A percentile compares a stretch with the other conserved stretches of the same genome.
phyloP scores from a whole-genome alignment of 2,329 filamentous ascomycete genomes.

The Blastomyces emzantsi region DNA sequence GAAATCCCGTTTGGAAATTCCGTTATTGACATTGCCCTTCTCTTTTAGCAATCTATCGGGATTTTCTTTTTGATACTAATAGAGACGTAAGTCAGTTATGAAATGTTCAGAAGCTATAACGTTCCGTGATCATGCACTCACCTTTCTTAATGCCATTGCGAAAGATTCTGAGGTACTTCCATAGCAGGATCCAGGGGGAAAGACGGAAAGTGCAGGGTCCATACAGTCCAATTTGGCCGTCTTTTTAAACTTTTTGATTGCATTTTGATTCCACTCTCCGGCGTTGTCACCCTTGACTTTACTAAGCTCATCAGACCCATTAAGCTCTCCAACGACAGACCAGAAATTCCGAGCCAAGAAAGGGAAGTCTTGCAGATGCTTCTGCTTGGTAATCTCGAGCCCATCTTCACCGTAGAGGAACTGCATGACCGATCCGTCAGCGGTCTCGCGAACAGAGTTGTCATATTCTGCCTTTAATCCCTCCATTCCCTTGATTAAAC shows the following conservation, averaged over 20 bases:
- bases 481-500: slow-evolving; percentile 98
- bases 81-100: background rate
- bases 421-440: slow-evolving; percentile 86
- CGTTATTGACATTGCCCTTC: slow-evolving; percentile 44
- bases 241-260: slow-evolving; percentile 73
- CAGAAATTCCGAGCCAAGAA: slow-evolving; percentile 81
- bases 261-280: slow-evolving; percentile 51
- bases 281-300: slow-evolving; percentile 59
- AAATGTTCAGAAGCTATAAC: background rate
- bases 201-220: slow-evolving; percentile 66
- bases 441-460: slow-evolving; percentile 75
- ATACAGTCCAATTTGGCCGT: slow-evolving; percentile 56
- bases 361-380: slow-evolving; percentile 79
- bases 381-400: slow-evolving; percentile 87
- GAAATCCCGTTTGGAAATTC: slow-evolving; percentile 60
- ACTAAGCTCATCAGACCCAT: slow-evolving; percentile 49
- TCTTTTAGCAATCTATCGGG: slow-evolving; percentile 50
- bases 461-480: slow-evolving; percentile 88
- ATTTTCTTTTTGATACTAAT: slow-evolving; percentile 70
- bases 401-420: slow-evolving; percentile 97
- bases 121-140: slow-evolving; percentile 23
- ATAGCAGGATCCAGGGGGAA: slow-evolving; percentile 61
- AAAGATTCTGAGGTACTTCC: slow-evolving; percentile 89
- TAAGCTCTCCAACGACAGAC: slow-evolving; percentile 68
- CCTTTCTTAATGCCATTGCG: slow-evolving; percentile 57